A percentile compares a stretch with the other conserved stretches of the same genome.
phyloP scores from a whole-genome alignment of 2,329 filamentous ascomycete genomes.

The Pseudopithomyces chartarum region DNA sequence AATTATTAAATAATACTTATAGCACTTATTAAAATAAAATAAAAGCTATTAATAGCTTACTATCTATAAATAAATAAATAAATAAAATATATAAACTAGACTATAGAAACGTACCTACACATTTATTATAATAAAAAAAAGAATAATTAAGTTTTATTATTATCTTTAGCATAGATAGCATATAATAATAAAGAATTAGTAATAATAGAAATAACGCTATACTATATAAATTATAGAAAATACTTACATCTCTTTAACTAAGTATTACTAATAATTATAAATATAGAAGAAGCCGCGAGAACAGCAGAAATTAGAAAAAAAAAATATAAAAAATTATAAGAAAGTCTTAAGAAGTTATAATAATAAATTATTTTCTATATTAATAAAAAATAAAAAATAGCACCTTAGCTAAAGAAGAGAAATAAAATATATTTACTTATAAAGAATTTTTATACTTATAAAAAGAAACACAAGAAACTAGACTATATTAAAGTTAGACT shows the following conservation, averaged over 20 bases:
- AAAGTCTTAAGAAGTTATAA: not conserved
- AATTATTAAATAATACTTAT: not conserved
- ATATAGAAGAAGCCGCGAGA: not conserved
- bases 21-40: not conserved
- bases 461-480: not conserved
- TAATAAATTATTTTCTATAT: conserved; percentile 5
- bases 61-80: conserved; percentile 4
- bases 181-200: conserved; percentile 7
- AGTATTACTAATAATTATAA: not conserved
- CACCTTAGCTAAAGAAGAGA: conserved; percentile 6
- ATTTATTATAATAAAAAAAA: conserved; percentile 3
- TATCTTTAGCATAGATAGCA: not conserved
- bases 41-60: not conserved
- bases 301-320: conserved; percentile 1
- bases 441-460: conserved; percentile 1
- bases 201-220: not conserved
- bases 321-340: not conserved
- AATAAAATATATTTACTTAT: conserved; percentile 7
- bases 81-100: conserved; percentile 1
- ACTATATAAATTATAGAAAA: conserved; percentile 7
- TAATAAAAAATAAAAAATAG: conserved; percentile 6
- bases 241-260: conserved; percentile 4
- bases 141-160: conserved; percentile 4
- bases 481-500: not conserved
- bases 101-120: not conserved